These are phyloP conservation scores for Paracoccidioides lutzii DNA, from an alignment of 2,329 filamentous ascomycete genomes.

Conservation along the genomic window DNA sequence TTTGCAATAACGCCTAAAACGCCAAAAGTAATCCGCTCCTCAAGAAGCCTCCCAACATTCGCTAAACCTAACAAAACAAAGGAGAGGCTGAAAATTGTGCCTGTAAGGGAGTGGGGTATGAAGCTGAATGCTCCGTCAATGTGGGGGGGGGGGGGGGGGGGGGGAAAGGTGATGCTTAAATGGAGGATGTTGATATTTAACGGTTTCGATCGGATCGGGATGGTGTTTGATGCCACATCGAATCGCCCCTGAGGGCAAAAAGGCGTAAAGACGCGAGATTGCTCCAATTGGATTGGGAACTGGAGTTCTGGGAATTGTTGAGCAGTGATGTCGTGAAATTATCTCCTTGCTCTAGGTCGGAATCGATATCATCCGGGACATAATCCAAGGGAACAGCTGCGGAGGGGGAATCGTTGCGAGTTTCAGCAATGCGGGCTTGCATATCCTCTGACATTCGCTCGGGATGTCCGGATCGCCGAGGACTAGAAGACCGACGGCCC, in stretches of 20 bases:
- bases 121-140: slow-evolving; percentile 3
- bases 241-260: slow-evolving; percentile 35
- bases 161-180: background rate
- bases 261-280: slow-evolving; percentile 33
- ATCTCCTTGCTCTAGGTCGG: slow-evolving; percentile 32
- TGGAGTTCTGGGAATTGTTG: slow-evolving; percentile 14
- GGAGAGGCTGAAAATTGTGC: slow-evolving; percentile 1
- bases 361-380: slow-evolving; percentile 22
- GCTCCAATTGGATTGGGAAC: slow-evolving; percentile 29
- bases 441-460: slow-evolving; percentile 34
- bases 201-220: slow-evolving; percentile 25
- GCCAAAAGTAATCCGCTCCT: background rate
- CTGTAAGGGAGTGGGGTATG: background rate
- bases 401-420: slow-evolving; percentile 36
- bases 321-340: slow-evolving; percentile 23
- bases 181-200: slow-evolving; percentile 13
- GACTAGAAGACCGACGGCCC: slow-evolving; percentile 4
- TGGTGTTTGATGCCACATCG: slow-evolving; percentile 31
- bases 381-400: slow-evolving; percentile 37
- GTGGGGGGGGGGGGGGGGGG: slow-evolving; percentile 10
- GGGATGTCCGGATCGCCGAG: slow-evolving; percentile 14
- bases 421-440: slow-evolving; percentile 34
- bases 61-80: slow-evolving; percentile 2
- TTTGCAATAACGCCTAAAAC: background rate
- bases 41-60: background rate